These are phyloP conservation scores for Macrophomina phaseolina DNA, from an alignment of 2,329 filamentous ascomycete species.

Conservation along the genomic window DNA sequence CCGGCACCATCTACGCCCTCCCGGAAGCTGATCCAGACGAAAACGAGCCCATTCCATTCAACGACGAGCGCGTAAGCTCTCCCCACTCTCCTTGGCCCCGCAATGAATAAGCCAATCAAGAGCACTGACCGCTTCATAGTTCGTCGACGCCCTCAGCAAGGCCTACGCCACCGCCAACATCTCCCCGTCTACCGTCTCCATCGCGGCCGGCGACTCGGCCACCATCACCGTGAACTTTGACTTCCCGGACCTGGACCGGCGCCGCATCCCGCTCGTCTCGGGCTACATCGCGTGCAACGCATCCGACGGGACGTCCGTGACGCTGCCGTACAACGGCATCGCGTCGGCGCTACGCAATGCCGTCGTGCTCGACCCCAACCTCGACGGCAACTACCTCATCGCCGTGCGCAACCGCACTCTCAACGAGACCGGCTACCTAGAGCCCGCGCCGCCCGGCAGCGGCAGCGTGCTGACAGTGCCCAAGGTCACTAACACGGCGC, in stretches of 20 bases:
- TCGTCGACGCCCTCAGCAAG: background rate
- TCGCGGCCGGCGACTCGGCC: background rate
- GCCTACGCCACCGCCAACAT: background rate
- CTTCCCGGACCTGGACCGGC: background rate
- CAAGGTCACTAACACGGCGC: background rate
- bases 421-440: background rate
- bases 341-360: slow-evolving; percentile 3
- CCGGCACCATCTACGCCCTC: background rate
- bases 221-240: background rate
- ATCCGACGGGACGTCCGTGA: background rate
- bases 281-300: slow-evolving; percentile 10
- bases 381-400: background rate
- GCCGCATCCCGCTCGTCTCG: slow-evolving; percentile 1
- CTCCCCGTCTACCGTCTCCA: background rate
- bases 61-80: background rate
- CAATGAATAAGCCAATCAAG: no score
- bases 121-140: no score
- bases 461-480: background rate
- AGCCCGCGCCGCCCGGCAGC: background rate
- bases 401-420: background rate
- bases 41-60: background rate
- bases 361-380: slow-evolving; percentile 2
- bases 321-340: slow-evolving; percentile 4
- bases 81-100: no score
- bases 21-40: background rate